These are phyloP conservation scores for Millerozyma miso DNA, from an alignment of 805 yeast species.

Conservation along the genomic window DNA sequence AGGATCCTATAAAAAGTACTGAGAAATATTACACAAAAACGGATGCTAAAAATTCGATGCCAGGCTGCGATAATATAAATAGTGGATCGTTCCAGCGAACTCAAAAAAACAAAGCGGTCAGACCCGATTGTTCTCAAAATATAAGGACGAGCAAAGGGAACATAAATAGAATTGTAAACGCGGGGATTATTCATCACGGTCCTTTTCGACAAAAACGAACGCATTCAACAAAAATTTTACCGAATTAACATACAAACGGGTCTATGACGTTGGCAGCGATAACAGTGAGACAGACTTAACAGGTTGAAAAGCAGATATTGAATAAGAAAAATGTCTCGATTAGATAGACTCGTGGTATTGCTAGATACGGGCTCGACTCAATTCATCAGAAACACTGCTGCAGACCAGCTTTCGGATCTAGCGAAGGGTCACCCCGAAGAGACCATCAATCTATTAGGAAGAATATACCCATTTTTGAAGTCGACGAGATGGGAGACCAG, in stretches of 20 bases:
- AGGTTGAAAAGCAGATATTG: neutral
- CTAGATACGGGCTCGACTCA: slow-evolving; percentile 94
- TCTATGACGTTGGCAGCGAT: neutral
- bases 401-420: slow-evolving; percentile 91
- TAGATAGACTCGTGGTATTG: slow-evolving; percentile 53
- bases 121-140: neutral
- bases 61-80: slow-evolving; percentile 4
- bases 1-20: neutral
- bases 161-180: neutral
- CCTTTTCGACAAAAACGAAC: neutral
- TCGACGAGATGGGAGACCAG: slow-evolving; percentile 94
- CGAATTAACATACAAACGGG: neutral
- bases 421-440: slow-evolving; percentile 96
- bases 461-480: slow-evolving; percentile 86
- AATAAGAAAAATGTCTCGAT: slow-evolving; percentile 36
- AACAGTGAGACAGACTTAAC: neutral
- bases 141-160: neutral
- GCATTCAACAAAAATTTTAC: neutral
- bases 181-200: neutral
- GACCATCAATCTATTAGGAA: slow-evolving; percentile 69
- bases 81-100: neutral
- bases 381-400: slow-evolving; percentile 91
- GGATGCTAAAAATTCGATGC: slow-evolving; percentile 1
- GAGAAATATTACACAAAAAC: slow-evolving; percentile 1
- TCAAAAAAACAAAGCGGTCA: neutral